These are phyloP conservation scores for Penicillium parvum DNA, from an alignment of 495 filamentous ascomycete genomes.

Conservation along the genomic window DNA sequence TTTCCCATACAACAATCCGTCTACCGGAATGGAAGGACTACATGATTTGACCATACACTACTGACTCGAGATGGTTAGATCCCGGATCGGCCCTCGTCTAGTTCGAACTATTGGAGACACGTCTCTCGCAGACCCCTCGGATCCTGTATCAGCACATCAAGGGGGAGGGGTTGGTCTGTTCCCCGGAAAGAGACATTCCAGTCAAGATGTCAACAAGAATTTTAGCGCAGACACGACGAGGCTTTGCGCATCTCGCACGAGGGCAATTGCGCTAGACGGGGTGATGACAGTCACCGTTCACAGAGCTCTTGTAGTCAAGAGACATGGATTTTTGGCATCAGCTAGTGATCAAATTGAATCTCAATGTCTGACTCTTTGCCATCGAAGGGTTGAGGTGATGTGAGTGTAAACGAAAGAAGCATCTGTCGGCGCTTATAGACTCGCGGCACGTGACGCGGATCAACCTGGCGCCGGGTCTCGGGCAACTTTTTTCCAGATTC, in stretches of 20 bases:
- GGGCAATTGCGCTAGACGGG: not conserved
- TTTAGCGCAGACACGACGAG: not conserved
- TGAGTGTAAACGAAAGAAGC: not conserved
- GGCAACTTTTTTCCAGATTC: constrained; percentile 19
- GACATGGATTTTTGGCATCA: not conserved
- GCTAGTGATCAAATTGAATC: not conserved
- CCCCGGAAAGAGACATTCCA: no score
- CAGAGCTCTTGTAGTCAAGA: not conserved
- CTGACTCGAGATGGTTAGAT: not conserved
- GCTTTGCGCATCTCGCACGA: not conserved
- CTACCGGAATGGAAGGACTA: not conserved
- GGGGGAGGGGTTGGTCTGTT: constrained; percentile 11
- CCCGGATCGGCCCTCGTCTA: constrained; percentile 2
- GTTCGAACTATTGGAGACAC: constrained; percentile 1
- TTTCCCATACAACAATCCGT: no score
- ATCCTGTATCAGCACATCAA: not conserved
- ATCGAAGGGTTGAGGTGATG: no score
- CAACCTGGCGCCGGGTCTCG: constrained; percentile 8
- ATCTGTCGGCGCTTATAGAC: not conserved
- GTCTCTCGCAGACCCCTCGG: not conserved
- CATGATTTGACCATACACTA: not conserved
- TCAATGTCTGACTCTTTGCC: no score
- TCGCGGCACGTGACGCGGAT: constrained; percentile 19
- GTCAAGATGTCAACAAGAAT: constrained; percentile 5
- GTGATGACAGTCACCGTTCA: not conserved